phyloP scores from a whole-genome alignment of 2,329 filamentous ascomycete species.

The Stachybotrys elegans region DNA sequence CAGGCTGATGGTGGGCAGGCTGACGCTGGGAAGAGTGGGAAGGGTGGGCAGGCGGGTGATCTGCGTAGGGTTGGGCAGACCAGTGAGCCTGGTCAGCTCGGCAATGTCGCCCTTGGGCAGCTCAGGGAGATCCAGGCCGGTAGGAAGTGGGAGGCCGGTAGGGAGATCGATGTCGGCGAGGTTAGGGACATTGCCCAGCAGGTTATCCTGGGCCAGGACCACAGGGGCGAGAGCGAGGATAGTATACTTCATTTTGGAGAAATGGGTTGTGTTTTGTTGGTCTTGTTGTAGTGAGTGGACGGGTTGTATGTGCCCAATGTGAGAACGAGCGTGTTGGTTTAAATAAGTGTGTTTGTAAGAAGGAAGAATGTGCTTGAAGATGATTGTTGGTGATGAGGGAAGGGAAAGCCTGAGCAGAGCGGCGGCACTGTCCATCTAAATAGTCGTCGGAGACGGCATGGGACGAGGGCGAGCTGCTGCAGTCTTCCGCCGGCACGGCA shows the following conservation, averaged over 20 bases:
- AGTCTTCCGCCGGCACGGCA: no score
- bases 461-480: no score
- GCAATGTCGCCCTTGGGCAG: no score
- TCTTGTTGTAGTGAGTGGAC: slow-evolving; percentile 5
- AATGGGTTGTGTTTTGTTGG: background rate
- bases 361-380: slow-evolving; percentile 6
- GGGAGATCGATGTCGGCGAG: background rate
- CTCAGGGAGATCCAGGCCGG: no score
- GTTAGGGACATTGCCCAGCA: slow-evolving; percentile 5
- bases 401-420: no score
- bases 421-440: background rate
- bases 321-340: no score
- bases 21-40: no score
- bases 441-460: background rate
- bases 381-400: slow-evolving; percentile 1
- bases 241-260: slow-evolving; percentile 2
- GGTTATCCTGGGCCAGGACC: background rate
- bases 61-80: no score
- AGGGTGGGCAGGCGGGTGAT: no score
- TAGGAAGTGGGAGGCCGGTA: no score
- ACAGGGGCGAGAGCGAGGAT: background rate
- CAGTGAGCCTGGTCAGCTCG: no score
- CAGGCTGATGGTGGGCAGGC: no score
- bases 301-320: background rate
- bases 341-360: slow-evolving; percentile 8